These are phyloP conservation scores for Pisolithus albus DNA, from an alignment of 768 basidiomycete species.

Conservation along the genomic window DNA sequence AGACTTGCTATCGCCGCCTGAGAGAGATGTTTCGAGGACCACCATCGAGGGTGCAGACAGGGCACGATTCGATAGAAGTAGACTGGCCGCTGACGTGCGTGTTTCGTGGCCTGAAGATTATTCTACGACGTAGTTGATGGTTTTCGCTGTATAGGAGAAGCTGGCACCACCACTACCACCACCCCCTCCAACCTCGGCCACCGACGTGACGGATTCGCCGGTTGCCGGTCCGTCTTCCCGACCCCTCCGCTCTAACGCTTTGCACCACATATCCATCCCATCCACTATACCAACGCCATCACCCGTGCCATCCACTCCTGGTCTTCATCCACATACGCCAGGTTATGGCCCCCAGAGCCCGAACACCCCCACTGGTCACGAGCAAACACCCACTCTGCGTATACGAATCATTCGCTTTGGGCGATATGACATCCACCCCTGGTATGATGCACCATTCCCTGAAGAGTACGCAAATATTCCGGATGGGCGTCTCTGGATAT, in stretches of 20 bases:
- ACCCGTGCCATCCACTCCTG: conserved; percentile 34
- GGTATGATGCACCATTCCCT: conserved; percentile 98
- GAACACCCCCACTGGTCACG: conserved; percentile 18
- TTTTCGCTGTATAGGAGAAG: conserved; percentile 36
- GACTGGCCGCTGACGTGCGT: conserved; percentile 68
- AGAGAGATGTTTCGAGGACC: conserved; percentile 72
- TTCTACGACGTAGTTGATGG: conserved; percentile 2
- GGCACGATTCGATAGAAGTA: conserved; percentile 64
- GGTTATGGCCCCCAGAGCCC: conserved; percentile 28
- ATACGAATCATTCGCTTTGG: conserved; percentile 91
- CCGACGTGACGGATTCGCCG: conserved; percentile 31
- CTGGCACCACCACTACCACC: conserved; percentile 40
- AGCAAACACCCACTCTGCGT: conserved; percentile 39
- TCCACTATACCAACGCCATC: conserved; percentile 24
- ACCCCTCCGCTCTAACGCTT: conserved; percentile 53
- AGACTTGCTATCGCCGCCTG: conserved; percentile 60
- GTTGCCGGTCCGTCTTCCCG: conserved; percentile 54
- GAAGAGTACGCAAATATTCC: conserved; percentile 93
- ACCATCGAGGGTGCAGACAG: conserved; percentile 55
- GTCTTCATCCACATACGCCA: conserved; percentile 27
- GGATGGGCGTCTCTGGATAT: conserved; percentile 91
- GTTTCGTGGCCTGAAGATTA: neutral
- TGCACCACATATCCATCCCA: conserved; percentile 33
- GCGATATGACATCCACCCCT: conserved; percentile 88
- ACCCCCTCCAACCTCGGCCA: conserved; percentile 23